Evolutionary conservation across 495 filamentous ascomycete species (phyloP).

Genomic region (Pseudoneurospora amorphoporcata): DNA sequence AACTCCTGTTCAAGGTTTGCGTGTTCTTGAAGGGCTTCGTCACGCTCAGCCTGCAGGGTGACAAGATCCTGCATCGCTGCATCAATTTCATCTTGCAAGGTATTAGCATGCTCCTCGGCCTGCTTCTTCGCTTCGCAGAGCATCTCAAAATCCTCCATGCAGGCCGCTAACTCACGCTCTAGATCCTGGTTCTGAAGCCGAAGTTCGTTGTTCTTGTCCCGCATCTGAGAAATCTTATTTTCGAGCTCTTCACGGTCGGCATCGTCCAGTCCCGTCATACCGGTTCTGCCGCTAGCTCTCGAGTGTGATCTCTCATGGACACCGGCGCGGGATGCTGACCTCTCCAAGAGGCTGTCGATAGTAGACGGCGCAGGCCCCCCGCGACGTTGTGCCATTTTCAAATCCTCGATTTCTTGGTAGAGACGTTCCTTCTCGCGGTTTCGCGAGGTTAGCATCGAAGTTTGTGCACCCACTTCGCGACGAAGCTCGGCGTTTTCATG

Average conservation of each 20-base stretch:
- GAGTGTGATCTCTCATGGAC: conserved; percentile 55
- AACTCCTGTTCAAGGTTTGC: conserved; percentile 74
- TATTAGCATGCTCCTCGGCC: conserved; percentile 46
- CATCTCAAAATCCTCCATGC: conserved; percentile 53
- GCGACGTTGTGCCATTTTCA: conserved; percentile 75
- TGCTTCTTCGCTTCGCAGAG: conserved; percentile 48
- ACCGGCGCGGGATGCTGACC: conserved; percentile 79
- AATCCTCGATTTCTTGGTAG: conserved; percentile 92
- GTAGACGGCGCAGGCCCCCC: conserved; percentile 49
- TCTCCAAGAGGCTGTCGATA: conserved; percentile 84
- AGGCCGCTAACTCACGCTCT: conserved; percentile 60
- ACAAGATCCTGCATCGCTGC: conserved; percentile 68
- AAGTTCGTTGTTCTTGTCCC: conserved; percentile 74
- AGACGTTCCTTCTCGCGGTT: conserved; percentile 91
- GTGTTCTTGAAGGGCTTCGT: conserved; percentile 69
- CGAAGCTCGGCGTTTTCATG: conserved; percentile 89
- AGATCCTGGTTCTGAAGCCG: conserved; percentile 79
- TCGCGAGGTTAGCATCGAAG: conserved; percentile 92
- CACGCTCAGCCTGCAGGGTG: conserved; percentile 73
- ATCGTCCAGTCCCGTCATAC: conserved; percentile 54
- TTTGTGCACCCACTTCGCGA: conserved; percentile 88
- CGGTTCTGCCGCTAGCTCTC: conserved; percentile 58
- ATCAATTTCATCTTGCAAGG: conserved; percentile 67
- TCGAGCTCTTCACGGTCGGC: conserved; percentile 79
- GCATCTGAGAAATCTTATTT: conserved; percentile 66